phyloP scores from a whole-genome alignment of 2,329 filamentous ascomycete species.

The Paecilomyces niveus region DNA sequence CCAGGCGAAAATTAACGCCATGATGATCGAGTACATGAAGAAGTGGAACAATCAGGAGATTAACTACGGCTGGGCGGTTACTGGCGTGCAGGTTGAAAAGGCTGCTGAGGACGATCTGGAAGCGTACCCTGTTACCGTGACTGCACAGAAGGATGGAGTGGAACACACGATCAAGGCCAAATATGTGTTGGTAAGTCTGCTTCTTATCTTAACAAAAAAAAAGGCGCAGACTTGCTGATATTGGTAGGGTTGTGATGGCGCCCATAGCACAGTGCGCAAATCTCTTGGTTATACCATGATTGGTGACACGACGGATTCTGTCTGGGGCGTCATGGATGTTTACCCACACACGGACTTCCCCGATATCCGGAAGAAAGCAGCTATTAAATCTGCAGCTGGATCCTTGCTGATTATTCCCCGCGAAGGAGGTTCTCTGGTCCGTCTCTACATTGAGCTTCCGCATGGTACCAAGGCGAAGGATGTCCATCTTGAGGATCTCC shows the following conservation, averaged over 20 bases:
- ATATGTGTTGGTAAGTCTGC: conserved; percentile 43
- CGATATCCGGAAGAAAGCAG: conserved; percentile 45
- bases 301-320: conserved; percentile 50
- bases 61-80: conserved; percentile 48
- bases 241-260: conserved; percentile 41
- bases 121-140: conserved; percentile 41
- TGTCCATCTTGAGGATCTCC: conserved; percentile 49
- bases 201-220: neutral
- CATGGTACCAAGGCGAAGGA: conserved; percentile 42
- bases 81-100: neutral
- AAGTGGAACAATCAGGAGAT: conserved; percentile 38
- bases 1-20: conserved; percentile 48
- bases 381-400: conserved; percentile 40
- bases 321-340: conserved; percentile 49
- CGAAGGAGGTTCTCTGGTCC: conserved; percentile 50
- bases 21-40: conserved; percentile 48
- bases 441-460: conserved; percentile 57
- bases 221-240: neutral
- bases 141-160: conserved; percentile 34
- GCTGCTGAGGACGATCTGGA: conserved; percentile 25
- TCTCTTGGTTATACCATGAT: conserved; percentile 47
- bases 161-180: conserved; percentile 40
- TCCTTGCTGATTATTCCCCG: conserved; percentile 46
- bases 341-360: conserved; percentile 44
- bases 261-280: conserved; percentile 31